phyloP scores from a whole-genome alignment of 768 basidiomycete species.

The Amanita molliuscula region DNA sequence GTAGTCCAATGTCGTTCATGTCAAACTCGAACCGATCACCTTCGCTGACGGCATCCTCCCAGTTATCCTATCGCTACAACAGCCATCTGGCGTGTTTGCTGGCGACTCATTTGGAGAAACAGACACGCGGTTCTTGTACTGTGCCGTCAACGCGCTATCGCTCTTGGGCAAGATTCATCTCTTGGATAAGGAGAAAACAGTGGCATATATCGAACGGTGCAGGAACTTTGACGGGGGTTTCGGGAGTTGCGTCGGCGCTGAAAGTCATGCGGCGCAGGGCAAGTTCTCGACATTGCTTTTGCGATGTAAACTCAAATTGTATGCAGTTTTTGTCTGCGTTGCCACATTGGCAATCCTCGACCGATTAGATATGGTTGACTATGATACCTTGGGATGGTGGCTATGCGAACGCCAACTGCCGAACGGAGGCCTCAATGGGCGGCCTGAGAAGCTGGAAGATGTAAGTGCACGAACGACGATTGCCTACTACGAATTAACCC shows the following conservation, averaged over 20 bases:
- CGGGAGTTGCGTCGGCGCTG: conserved; percentile 73
- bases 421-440: conserved; percentile 88
- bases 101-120: conserved; percentile 89
- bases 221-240: conserved; percentile 96
- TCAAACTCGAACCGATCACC: conserved; percentile 6
- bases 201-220: conserved; percentile 66
- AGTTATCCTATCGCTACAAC: conserved; percentile 84
- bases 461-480: conserved; percentile 35
- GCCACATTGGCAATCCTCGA: conserved; percentile 85
- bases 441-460: conserved; percentile 97
- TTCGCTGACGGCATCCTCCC: not conserved
- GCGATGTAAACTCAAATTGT: not conserved
- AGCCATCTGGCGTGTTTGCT: conserved; percentile 78
- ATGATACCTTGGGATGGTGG: conserved; percentile 86
- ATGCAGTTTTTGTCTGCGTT: conserved; percentile 81
- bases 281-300: conserved; percentile 2
- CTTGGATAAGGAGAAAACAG: conserved; percentile 58
- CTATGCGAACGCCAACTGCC: conserved; percentile 87
- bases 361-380: conserved; percentile 68
- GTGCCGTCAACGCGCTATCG: conserved; percentile 74
- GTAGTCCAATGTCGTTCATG: conserved; percentile 50
- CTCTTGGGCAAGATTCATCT: conserved; percentile 67
- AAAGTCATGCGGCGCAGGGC: conserved; percentile 93
- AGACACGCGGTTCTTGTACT: conserved; percentile 87
- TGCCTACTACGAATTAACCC: not conserved